These are phyloP conservation scores for Fusarium temperatum DNA, from an alignment of 2,329 filamentous ascomycete species.

Conservation along the genomic window DNA sequence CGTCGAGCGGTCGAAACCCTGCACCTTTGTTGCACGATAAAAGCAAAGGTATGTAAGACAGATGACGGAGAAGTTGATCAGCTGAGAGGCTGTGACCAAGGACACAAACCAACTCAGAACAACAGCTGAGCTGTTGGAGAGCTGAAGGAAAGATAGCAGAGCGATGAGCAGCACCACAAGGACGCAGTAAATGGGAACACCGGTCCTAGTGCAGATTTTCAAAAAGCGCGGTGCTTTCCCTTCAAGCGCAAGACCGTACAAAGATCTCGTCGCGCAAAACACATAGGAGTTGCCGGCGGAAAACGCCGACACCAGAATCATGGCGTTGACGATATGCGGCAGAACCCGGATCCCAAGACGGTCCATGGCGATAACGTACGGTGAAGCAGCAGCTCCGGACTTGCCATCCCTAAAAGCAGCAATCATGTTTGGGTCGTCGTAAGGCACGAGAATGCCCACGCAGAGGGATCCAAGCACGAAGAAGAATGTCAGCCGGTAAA, in stretches of 20 bases:
- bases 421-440: constrained; percentile 70
- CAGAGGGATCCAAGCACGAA: constrained; percentile 79
- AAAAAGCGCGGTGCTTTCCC: constrained; percentile 71
- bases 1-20: constrained; percentile 72
- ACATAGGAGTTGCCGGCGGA: constrained; percentile 72
- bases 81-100: constrained; percentile 74
- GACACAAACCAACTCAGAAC: constrained; percentile 79
- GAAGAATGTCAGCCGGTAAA: constrained; percentile 79
- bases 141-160: constrained; percentile 77
- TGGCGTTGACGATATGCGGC: constrained; percentile 77
- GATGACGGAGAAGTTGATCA: constrained; percentile 77
- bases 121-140: constrained; percentile 70
- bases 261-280: constrained; percentile 73
- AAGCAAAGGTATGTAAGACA: constrained; percentile 78
- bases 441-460: constrained; percentile 76
- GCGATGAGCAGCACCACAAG: constrained; percentile 71
- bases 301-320: constrained; percentile 73
- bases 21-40: constrained; percentile 72
- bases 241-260: constrained; percentile 75
- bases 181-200: constrained; percentile 81
- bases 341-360: constrained; percentile 69
- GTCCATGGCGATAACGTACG: constrained; percentile 75
- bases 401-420: constrained; percentile 66
- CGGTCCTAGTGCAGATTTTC: constrained; percentile 66
- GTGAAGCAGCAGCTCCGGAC: constrained; percentile 74